Evolutionary conservation across 768 basidiomycete species (phyloP).

Genomic region (Thelephora aurantiotincta): DNA sequence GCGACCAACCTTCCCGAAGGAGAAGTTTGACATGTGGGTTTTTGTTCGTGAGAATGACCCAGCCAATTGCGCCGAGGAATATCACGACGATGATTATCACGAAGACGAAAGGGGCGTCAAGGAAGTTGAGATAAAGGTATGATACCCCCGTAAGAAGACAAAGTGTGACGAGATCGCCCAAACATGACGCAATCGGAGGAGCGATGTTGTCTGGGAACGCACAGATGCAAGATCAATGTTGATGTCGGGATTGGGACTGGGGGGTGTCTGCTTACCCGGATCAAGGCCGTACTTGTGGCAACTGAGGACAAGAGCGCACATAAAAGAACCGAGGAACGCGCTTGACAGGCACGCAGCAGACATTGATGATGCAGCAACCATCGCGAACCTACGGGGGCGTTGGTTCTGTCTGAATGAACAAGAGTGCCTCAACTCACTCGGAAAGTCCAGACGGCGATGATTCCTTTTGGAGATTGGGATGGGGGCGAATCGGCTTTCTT

Average conservation of each 20-base stretch:
- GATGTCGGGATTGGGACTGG: neutral
- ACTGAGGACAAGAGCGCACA: slow-evolving; percentile 70
- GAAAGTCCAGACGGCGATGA: slow-evolving; percentile 18
- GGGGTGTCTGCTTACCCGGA: slow-evolving; percentile 43
- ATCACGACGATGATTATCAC: slow-evolving; percentile 36
- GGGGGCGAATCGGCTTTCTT: neutral
- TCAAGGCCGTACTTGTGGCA: slow-evolving; percentile 67
- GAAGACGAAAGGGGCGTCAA: slow-evolving; percentile 48
- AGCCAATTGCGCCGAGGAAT: slow-evolving; percentile 31
- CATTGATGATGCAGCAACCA: slow-evolving; percentile 71
- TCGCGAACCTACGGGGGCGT: slow-evolving; percentile 39
- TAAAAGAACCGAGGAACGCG: slow-evolving; percentile 79
- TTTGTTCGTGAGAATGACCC: slow-evolving; percentile 39
- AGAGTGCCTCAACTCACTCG: slow-evolving; percentile 19
- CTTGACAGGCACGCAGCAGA: slow-evolving; percentile 67
- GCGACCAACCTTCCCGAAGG: slow-evolving; percentile 77
- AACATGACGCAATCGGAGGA: slow-evolving; percentile 81
- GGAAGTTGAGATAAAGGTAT: slow-evolving; percentile 48
- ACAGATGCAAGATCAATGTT: neutral
- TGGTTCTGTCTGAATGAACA: slow-evolving; percentile 3
- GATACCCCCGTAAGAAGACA: slow-evolving; percentile 68
- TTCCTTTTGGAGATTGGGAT: neutral
- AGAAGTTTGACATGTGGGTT: slow-evolving; percentile 63
- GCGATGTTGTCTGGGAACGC: slow-evolving; percentile 73
- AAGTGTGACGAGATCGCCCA: slow-evolving; percentile 89